These are phyloP conservation scores for Barnettozyma vustinii DNA, from an alignment of 805 yeast genomes.

Conservation along the genomic window DNA sequence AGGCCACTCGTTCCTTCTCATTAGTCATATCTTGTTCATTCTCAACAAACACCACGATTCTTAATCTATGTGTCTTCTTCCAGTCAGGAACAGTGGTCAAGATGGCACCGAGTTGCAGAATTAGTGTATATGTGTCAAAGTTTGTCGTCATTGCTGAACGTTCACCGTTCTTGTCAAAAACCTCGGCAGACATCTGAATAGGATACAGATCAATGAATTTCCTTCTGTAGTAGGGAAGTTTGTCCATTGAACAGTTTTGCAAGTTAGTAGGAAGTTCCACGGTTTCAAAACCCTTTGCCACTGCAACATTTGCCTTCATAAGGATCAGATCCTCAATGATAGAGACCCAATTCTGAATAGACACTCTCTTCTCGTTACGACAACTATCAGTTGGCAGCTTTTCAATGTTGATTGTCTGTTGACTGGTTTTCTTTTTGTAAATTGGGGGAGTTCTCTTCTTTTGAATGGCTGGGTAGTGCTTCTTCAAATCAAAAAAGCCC, in stretches of 20 bases:
- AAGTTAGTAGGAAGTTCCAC: conserved; percentile 53
- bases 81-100: conserved; percentile 90
- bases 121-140: conserved; percentile 92
- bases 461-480: conserved; percentile 21
- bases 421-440: conserved; percentile 6
- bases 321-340: conserved; percentile 84
- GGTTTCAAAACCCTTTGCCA: conserved; percentile 79
- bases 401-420: conserved; percentile 31
- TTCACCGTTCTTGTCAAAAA: conserved; percentile 57
- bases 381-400: conserved; percentile 75
- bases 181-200: conserved; percentile 89
- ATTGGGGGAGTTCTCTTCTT: conserved; percentile 5
- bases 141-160: conserved; percentile 75
- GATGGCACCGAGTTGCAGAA: conserved; percentile 90
- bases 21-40: conserved; percentile 59
- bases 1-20: conserved; percentile 57
- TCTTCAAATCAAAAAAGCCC: conserved; percentile 73
- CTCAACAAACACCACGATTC: conserved; percentile 92
- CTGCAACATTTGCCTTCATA: conserved; percentile 87
- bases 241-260: conserved; percentile 27
- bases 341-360: conserved; percentile 84
- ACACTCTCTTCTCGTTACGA: conserved; percentile 62
- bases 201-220: conserved; percentile 87
- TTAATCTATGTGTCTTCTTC: conserved; percentile 66
- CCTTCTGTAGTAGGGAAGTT: conserved; percentile 28